A percentile compares a stretch with the other conserved stretches of the same genome.
Evolutionary conservation across 1,139 yeast genomes (phyloP).

Genomic region (Blastobotrys ciferrii): DNA sequence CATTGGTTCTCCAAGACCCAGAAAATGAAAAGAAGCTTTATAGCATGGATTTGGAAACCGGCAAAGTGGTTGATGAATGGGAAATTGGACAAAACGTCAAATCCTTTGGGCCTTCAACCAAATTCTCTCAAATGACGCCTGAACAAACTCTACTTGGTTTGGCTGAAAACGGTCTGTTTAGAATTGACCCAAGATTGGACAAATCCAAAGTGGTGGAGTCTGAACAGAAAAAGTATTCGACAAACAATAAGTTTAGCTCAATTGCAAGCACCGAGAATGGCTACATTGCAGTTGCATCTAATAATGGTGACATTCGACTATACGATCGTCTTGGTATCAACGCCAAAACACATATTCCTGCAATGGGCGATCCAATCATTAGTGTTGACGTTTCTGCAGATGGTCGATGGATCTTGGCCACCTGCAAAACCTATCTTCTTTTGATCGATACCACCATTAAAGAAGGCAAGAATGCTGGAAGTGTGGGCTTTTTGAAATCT

Average conservation of each 20-base stretch:
- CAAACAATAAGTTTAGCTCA: conserved; percentile 52
- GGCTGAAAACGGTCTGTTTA: conserved; percentile 62
- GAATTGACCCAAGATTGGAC: conserved; percentile 72
- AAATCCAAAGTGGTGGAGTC: conserved; percentile 57
- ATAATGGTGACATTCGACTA: conserved; percentile 70
- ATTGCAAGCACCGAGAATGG: conserved; percentile 74
- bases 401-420: conserved; percentile 80
- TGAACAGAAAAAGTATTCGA: conserved; percentile 50
- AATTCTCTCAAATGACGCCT: conserved; percentile 68
- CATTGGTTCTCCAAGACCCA: conserved; percentile 62
- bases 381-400: conserved; percentile 73
- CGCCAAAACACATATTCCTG: conserved; percentile 78
- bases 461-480: conserved; percentile 59
- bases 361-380: conserved; percentile 69
- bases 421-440: conserved; percentile 67
- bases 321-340: conserved; percentile 68
- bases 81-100: conserved; percentile 48
- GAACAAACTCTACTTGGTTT: conserved; percentile 76
- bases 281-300: conserved; percentile 70
- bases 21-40: conserved; percentile 48
- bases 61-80: conserved; percentile 85
- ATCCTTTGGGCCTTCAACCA: conserved; percentile 64
- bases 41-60: conserved; percentile 76
- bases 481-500: conserved; percentile 61
- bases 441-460: conserved; percentile 65